Evolutionary conservation across 208 protist species (phyloP).

Genomic region (Entamoeba dispar): DNA sequence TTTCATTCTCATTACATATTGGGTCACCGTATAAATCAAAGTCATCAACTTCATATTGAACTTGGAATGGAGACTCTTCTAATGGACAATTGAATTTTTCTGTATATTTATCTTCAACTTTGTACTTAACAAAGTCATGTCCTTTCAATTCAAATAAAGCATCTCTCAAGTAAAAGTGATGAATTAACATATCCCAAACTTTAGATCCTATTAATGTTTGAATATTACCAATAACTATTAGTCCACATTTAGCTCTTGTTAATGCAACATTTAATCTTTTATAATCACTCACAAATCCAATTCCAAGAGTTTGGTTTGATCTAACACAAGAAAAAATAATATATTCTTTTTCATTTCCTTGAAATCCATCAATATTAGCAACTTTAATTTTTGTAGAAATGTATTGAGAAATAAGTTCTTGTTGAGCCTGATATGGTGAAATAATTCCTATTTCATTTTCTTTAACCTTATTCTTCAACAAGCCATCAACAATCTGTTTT

Average conservation of each 20-base stretch:
- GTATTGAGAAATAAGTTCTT: conserved; percentile 56
- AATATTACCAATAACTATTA: conserved; percentile 78
- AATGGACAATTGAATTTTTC: no score
- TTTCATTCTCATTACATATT: no score
- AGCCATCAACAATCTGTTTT: conserved; percentile 63
- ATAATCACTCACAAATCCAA: conserved; percentile 79
- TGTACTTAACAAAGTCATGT: no score
- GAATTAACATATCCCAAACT: neutral
- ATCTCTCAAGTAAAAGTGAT: no score
- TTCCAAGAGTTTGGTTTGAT: conserved; percentile 63
- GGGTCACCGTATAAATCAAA: no score
- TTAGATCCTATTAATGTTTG: conserved; percentile 40
- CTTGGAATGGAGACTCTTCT: no score
- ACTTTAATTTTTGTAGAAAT: conserved; percentile 60
- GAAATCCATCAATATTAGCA: conserved; percentile 70
- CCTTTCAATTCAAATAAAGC: no score
- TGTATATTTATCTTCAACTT: no score
- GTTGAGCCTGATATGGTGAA: conserved; percentile 85
- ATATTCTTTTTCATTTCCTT: conserved; percentile 83
- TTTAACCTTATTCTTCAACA: conserved; percentile 41
- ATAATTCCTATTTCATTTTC: conserved; percentile 77
- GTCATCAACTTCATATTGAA: no score
- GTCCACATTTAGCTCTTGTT: conserved; percentile 68
- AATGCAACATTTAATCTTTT: conserved; percentile 82
- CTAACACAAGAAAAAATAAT: conserved; percentile 87